Base-by-base conservation (phyloP, 2,329 filamentous ascomycete genomes). In the Fusarium sp. region DNA sequence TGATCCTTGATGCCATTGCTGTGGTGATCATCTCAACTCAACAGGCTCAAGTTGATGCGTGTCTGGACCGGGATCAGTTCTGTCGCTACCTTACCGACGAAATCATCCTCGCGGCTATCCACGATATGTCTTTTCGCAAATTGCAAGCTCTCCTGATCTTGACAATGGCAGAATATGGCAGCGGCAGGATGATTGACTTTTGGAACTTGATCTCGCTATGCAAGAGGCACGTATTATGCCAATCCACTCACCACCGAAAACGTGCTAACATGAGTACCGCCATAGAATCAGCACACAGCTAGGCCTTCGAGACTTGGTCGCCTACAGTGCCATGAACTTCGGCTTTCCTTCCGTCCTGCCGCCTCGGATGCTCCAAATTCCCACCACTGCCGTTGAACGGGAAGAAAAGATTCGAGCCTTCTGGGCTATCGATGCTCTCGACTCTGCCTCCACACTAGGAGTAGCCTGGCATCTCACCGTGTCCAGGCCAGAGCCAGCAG, bases 361-460 rank as follows among this genome's bases (percentile, higher is more conserved):
- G 3, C 67, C 67, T 9, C 54, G 67, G 10, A 69, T 69, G 67
- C 39, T 69, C 0, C 41, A 29, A 3, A 54, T 62, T 3, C 67
- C 67, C 0, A 45, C 57, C 4, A 69, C 56, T 1, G 56, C 63
- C 1, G 67, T 69, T 1, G 67, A 69, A 4, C 45, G 67, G 2
- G 67, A 69, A 22, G 67, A 69, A 24, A 69, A 69, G 37, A 69
- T 66, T 6, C 67, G 67, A 0, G 67, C 67, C 13, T 69, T 69
- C 14, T 69, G 67, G 67, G 67, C 63, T 6, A 66, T 59, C 45
- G 67, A 69, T 1, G 67, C 67, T 2, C 63, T 69, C 22, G 63
- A 69, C 39, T 69, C 67, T 14, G 56, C 63, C 8, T 62, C 63
- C 0, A 66, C 62, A 1, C 6, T 69, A 1, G 67, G 67, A n/a